Base-by-base conservation (phyloP, 2,329 filamentous ascomycete species). In the Botrytis fabae region DNA sequence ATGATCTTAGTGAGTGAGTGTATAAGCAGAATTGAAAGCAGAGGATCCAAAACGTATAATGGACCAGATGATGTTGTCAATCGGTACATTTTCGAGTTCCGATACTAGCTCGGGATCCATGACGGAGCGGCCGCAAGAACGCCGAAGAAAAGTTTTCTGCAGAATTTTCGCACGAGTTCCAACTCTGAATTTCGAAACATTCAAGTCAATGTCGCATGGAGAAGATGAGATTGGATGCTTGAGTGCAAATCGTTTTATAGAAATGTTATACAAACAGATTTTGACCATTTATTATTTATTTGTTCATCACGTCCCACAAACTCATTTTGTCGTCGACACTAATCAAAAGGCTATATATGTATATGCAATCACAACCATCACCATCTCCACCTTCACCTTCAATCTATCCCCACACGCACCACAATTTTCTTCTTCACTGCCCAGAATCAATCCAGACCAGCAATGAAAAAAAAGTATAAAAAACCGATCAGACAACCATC, bases 401-500 rank as follows among this genome's bases (percentile, higher is more conserved):
- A 48, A 28, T 28, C 0, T 7, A 5, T 1, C 5, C 5, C 0
- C 14, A 18, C 14, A 2, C 0, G 2, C 6, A 18, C 25, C 5
- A 28, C 0, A 28, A 57, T 28, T 28, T 28, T 57, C 51, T 89
- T 89, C 88, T 80, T 89, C 85, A 80, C 84, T 75, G 73, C 85
- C 81, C 78, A 79, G 82, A 84, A 77, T 82, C 0, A 51, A 57
- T 57, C 54, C 83, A 78, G 79, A 81, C 78, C n/a, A 81, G 82
- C 81, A 89, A 87, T 83, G 85, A 88, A 89, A 85, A 77, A 59
- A 18, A 6, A 22, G 35, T 80, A 40, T 28, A 40, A 28, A 42
- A 62, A 44, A 76, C 87, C 93, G 93, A 93, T 95, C 93, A 96
- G 93, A 95, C 92, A 89, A 92, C 91, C 92, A 87, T 92, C 92